Percentiles rank a stretch among this genome's conserved stretches.
These are phyloP conservation scores for Penicillium thymicola DNA, from an alignment of 2,329 filamentous ascomycete genomes.

Conservation along the genomic window DNA sequence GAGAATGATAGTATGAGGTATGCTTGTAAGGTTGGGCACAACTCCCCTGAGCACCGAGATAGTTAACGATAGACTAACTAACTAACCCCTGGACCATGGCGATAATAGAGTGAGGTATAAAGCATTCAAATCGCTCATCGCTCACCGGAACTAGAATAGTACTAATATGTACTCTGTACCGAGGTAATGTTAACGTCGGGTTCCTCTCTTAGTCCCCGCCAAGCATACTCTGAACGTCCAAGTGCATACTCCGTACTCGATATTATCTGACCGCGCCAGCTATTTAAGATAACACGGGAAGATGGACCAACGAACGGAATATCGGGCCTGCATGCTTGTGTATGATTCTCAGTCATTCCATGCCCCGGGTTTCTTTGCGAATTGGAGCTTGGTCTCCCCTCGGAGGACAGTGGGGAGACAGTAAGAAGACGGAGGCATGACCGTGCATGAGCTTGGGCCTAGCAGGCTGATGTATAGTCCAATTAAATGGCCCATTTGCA, in stretches of 20 bases:
- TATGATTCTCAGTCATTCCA: not conserved
- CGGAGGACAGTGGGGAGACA: not conserved
- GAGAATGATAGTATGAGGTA: not conserved
- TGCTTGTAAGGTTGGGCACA: not conserved
- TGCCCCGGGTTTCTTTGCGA: not conserved
- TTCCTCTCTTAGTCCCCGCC: not conserved
- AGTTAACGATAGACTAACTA: not conserved
- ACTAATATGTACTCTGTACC: not conserved
- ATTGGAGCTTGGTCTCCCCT: not conserved
- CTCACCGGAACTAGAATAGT: not conserved
- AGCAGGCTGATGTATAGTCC: not conserved
- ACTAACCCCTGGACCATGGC: not conserved
- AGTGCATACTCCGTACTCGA: slow-evolving; percentile 2
- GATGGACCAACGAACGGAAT: not conserved
- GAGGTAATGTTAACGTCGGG: not conserved
- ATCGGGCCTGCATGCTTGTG: not conserved
- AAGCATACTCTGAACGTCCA: slow-evolving; percentile 2
- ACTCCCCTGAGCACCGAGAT: not conserved
- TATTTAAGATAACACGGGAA: not conserved
- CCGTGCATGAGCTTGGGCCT: slow-evolving; percentile 11
- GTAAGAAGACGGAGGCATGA: not conserved
- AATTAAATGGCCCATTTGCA: slow-evolving; percentile 3
- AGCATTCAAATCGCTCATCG: not conserved
- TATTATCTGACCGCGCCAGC: not conserved
- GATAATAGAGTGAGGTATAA: not conserved